Evolutionary conservation across 306 rosid genomes (phyloP), one percentile per base, ranked within the genome.

Genomic region (Malus sylvestris): DNA sequence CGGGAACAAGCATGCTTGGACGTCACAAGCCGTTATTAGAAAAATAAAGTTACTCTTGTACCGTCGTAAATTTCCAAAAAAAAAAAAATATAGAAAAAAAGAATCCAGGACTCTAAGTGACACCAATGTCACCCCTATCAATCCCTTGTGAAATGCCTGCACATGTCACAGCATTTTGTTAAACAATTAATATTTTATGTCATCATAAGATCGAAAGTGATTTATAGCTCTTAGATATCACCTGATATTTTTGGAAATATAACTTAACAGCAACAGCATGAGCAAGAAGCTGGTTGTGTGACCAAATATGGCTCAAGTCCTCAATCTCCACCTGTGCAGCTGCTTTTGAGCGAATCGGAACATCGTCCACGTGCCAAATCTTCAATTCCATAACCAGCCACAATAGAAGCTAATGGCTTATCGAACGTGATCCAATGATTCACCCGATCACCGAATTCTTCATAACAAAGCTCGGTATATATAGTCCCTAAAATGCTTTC

Each of bases 71-170:
- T 27, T 27, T 27, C 27, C 27, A 27, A 27, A 27, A 27, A 27
- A 27, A 1, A 27, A 27, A 27, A 27, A 27, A 27, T 1, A 27
- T 27, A 27, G 2, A 27, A 27, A 27, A 27, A 1, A 27, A 27
- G 25, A 27, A 27, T 27, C 27, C 27, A 27, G 27, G 32, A 27
- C 29, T 27, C 5, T 30, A 30, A 30, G 5, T 30, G 82, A 75
- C 20, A 73, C 82, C 60, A 87, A 84, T 15, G 86, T 52, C 57
- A 87, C 84, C n/a, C 92, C 93, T 29, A 89, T 90, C 38, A 62
- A 9, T 35, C 92, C 95, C 12, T 82, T 84, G 53, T 90, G 90
- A 12, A 76, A 40, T 25, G 29, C 79, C 96, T 90, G 85, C 59
- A 70, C 46, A 55, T 16, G 30, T 58, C 30, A 15, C 32, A 33